Evolutionary conservation across 805 yeast species (phyloP), one percentile per base, ranked within the genome.

Genomic region (Vanderwaltozyma verrucispora): DNA sequence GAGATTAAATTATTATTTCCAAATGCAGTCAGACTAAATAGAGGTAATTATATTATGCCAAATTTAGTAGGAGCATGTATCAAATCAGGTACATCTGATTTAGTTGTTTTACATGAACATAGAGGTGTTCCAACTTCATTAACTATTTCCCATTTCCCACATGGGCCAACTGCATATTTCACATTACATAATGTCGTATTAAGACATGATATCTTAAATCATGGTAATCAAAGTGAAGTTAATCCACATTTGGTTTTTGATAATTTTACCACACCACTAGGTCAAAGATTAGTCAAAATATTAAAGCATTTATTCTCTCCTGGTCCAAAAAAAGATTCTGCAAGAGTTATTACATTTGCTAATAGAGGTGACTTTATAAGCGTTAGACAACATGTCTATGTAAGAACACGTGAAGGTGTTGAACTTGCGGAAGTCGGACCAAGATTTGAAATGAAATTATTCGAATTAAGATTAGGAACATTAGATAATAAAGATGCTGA

Each of bases 401-500:
- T 87, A 5, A 80, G 76, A 55, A 86, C 96, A 0, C 79, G 80
- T 48, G 95, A 87, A 44, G 72, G 77, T 26, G 95, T 87, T 2
- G 97, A 92, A 58, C 63, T 92, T 39, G 88, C 96, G 41, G 99
- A 92, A 59, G 82, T 92, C 27, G 99, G 99, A 0, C 99, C 99
- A n/a, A 69, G 99, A 45, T 92, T 92, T 51, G 98, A 92, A 62
- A 88, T 92, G 97, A 75, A 87, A 56, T 65, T 92, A 47, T 92
- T 77, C 58, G 96, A 89, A 60, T 65, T 92, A 46, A 74, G 79
- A 53, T 68, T 92, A 48, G 96, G 99, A 3, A 85, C 95, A 30
- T 62, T 89, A 45, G 98, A 92, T 49, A 87, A 89, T 59, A 84
- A 84, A 64, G 96, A 92, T 59, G 95, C 96, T 10, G 98, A 92